These are phyloP conservation scores for Populus simonii DNA, from an alignment of 345 rosid species.

Conservation along the genomic window DNA sequence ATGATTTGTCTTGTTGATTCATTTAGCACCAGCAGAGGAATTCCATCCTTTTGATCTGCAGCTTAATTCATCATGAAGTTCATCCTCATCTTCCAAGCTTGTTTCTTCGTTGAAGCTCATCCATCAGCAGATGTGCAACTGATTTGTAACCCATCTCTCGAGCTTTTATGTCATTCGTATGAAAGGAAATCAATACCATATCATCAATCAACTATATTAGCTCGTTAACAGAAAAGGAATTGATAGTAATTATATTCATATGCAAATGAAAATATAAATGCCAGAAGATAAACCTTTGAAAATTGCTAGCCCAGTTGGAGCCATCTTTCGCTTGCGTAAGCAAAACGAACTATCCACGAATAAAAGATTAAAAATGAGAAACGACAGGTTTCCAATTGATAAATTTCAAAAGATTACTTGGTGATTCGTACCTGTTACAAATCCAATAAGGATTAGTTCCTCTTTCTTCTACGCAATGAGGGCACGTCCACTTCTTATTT, in stretches of 20 bases:
- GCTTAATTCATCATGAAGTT: neutral
- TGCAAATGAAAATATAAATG: neutral
- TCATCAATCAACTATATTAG: neutral
- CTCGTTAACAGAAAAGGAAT: neutral
- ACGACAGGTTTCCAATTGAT: no score
- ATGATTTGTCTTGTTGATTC: neutral
- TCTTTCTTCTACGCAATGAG: conserved; percentile 44
- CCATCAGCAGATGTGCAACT: conserved; percentile 43
- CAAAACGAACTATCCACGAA: conserved; percentile 29
- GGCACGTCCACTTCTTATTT: conserved; percentile 47
- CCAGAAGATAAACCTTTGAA: conserved; percentile 16
- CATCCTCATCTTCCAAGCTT: neutral
- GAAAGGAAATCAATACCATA: neutral
- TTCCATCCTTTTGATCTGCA: neutral
- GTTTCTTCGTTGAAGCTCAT: conserved; percentile 30
- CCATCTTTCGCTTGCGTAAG: conserved; percentile 33
- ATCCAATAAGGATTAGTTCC: conserved; percentile 42
- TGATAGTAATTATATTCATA: neutral
- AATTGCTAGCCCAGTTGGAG: conserved; percentile 38
- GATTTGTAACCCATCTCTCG: conserved; percentile 40
- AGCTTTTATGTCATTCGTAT: conserved; percentile 14
- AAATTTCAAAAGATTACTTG: neutral
- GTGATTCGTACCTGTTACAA: conserved; percentile 31
- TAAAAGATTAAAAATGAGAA: neutral
- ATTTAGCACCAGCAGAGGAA: neutral